Evolutionary conservation across 192 early-diverging fungal species (phyloP), one percentile per base, ranked within the genome.

Genomic region (Mortierella claussenii): DNA sequence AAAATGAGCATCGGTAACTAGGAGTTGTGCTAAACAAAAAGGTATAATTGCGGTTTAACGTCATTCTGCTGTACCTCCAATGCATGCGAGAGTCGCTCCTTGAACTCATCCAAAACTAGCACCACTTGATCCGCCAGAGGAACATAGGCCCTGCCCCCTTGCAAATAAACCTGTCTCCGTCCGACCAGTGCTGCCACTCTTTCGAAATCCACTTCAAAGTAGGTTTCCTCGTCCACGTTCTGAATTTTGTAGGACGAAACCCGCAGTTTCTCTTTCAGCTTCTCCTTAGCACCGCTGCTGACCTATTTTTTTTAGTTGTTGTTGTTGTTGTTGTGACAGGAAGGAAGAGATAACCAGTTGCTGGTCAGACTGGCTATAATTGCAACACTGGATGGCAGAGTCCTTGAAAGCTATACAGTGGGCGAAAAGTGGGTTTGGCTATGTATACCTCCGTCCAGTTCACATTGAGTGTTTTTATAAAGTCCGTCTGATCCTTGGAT

Each of bases 41-140:
- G n/a, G n/a, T n/a, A n/a, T n/a, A n/a, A n/a, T n/a, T n/a, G n/a
- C n/a, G n/a, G n/a, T n/a, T n/a, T n/a, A n/a, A n/a, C n/a, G n/a
- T n/a, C n/a, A n/a, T n/a, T n/a, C n/a, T n/a, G n/a, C n/a, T n/a
- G n/a, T 81, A 86, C 83, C 51, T 83, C 85, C 26, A 94, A 58
- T 2, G 67, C 69, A 46, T 79, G 54, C 5, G 68, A 43, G 2
- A 98, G 82, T 30, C 80, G 73, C n/a, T 84, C 70, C 26, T 87
- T 87, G 74, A 91, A 98, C 56, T 94, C 92, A 53, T 88, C 86
- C 17, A 92, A 64, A 10, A 96, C 87, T 40, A 98, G 83, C 12
- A 86, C 73, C 2, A 88, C 69, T 44, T 92, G 90, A 42, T 97
- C 91, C 10, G 68, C 46, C 65, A 88, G 83, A 3, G 93, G 91